Conservation (phyloP, 2,329 filamentous ascomycete genomes). For the Microdochium paspali region DNA sequence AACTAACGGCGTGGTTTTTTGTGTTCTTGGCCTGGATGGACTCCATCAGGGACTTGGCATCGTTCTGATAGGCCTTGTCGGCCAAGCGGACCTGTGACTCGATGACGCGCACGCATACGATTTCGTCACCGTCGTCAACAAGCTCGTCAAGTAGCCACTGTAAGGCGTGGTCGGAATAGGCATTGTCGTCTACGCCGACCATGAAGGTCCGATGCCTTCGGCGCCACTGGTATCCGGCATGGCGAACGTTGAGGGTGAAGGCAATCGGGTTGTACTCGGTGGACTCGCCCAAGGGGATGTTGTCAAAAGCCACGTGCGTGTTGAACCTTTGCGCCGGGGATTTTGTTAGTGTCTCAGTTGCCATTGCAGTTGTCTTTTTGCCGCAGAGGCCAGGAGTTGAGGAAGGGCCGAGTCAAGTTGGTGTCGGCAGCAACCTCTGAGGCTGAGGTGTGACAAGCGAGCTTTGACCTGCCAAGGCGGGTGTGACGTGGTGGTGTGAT, state of each 20-base stretch:
- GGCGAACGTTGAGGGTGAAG: conserved; percentile 75
- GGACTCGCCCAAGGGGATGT: conserved; percentile 45
- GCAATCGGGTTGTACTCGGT: conserved; percentile 54
- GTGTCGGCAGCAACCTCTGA: not conserved
- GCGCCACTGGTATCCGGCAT: conserved; percentile 74
- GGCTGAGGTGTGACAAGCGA: not conserved
- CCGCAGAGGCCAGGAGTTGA: too few species aligned
- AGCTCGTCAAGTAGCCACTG: conserved; percentile 90
- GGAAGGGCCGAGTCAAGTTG: too few species aligned
- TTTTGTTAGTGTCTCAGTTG: conserved; percentile 21
- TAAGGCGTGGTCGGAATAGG: conserved; percentile 85
- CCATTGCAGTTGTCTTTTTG: conserved; percentile 15
- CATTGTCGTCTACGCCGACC: conserved; percentile 82
- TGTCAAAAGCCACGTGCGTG: conserved; percentile 52
- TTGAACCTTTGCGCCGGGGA: conserved; percentile 39
- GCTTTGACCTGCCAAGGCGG: not conserved
- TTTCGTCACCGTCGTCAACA: conserved; percentile 87
- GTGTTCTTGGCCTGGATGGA: conserved; percentile 70
- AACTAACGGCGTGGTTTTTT: conserved; percentile 71
- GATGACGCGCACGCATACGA: conserved; percentile 81
- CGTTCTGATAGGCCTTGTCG: conserved; percentile 63
- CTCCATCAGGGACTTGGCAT: conserved; percentile 66
- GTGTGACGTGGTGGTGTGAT: not conserved
- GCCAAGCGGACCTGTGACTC: conserved; percentile 68
- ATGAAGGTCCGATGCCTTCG: conserved; percentile 81